Percentiles rank a stretch among this genome's conserved stretches.
These are phyloP conservation scores for Paecilomyces variotii DNA, from an alignment of 2,329 filamentous ascomycete species.

Conservation along the genomic window DNA sequence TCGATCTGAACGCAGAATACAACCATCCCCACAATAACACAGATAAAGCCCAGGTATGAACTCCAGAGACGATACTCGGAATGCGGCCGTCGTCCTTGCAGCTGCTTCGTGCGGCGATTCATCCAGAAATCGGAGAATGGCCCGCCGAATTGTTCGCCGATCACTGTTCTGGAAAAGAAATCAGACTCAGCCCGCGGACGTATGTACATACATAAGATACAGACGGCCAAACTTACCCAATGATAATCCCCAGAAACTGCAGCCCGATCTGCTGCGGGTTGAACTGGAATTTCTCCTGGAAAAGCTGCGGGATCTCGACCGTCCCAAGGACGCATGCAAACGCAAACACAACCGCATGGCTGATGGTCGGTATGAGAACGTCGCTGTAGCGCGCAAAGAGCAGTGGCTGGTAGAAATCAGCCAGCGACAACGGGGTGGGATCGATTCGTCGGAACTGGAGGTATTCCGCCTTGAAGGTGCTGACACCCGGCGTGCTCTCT, in stretches of 20 bases:
- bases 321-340: slow-evolving; percentile 43
- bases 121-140: neutral
- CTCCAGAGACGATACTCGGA: slow-evolving; percentile 7
- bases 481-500: slow-evolving; percentile 21
- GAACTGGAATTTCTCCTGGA: slow-evolving; percentile 44
- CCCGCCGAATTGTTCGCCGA: neutral
- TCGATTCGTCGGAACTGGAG: slow-evolving; percentile 40
- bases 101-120: neutral
- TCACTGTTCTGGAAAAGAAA: neutral
- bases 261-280: slow-evolving; percentile 48
- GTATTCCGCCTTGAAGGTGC: slow-evolving; percentile 30
- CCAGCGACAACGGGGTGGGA: slow-evolving; percentile 32
- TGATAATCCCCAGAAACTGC: slow-evolving; percentile 46
- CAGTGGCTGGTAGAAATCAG: slow-evolving; percentile 42
- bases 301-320: slow-evolving; percentile 50
- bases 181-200: neutral
- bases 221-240: slow-evolving; percentile 35
- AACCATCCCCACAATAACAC: slow-evolving; percentile 43
- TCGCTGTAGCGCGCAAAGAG: slow-evolving; percentile 33
- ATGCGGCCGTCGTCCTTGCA: neutral
- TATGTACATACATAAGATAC: neutral
- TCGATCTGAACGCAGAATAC: slow-evolving; percentile 49
- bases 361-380: slow-evolving; percentile 40
- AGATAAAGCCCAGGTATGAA: slow-evolving; percentile 5
- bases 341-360: slow-evolving; percentile 47